These are phyloP conservation scores for Aquilaria yunnanensis DNA, from an alignment of 345 rosid species.

Conservation along the genomic window DNA sequence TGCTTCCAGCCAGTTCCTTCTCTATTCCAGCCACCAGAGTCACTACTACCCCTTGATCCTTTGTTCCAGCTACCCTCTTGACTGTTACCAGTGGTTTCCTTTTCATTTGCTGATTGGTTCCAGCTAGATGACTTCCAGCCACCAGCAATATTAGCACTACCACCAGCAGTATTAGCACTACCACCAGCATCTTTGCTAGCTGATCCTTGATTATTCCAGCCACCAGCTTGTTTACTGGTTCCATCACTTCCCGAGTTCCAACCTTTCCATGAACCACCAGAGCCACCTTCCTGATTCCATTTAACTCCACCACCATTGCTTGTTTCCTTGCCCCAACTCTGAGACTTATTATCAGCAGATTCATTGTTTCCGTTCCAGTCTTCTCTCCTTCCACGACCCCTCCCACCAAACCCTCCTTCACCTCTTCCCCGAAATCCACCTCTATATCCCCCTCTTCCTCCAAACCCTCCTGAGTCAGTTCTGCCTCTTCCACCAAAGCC, in stretches of 20 bases:
- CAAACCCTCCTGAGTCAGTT: constrained; percentile 23
- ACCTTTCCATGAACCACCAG: constrained; percentile 15
- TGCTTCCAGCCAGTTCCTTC: constrained; percentile 13
- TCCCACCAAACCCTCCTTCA: constrained; percentile 17
- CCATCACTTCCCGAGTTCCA: constrained; percentile 20
- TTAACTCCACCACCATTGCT: constrained; percentile 10
- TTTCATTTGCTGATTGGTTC: constrained; percentile 3
- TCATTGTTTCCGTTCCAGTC: too few relatives aligned
- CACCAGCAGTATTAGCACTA: not conserved
- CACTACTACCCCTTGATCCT: constrained; percentile 5
- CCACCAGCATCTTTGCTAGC: constrained; percentile 10
- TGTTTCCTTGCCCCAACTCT: too few relatives aligned
- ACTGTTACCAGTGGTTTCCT: constrained; percentile 4
- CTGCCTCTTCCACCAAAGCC: constrained; percentile 30
- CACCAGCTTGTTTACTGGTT: constrained; percentile 24
- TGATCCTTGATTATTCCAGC: constrained; percentile 26
- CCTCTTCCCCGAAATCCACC: constrained; percentile 29
- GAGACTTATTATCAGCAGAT: too few relatives aligned
- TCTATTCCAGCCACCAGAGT: constrained; percentile 8
- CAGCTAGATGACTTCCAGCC: constrained; percentile 15
- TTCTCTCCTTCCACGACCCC: not conserved
- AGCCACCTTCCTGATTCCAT: constrained; percentile 24
- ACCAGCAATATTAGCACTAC: constrained; percentile 1
- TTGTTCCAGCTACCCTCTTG: constrained; percentile 14
- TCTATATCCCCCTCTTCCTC: constrained; percentile 23